Base-by-base conservation (phyloP, 2,329 filamentous ascomycete species). In the Nemania sp. region DNA sequence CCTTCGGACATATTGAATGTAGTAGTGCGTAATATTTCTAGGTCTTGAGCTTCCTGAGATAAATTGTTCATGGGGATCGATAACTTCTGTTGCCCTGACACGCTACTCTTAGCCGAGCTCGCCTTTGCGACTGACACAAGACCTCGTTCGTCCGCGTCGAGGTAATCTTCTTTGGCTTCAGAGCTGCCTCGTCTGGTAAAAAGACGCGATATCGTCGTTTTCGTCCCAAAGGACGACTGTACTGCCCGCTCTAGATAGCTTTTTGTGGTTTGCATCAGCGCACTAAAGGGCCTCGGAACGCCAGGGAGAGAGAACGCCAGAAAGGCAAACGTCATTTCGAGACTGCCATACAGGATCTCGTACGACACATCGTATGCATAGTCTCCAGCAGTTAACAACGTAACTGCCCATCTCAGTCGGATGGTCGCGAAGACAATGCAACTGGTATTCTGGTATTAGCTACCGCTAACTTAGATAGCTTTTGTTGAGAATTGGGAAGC, bases 301-400 rank as follows among this genome's bases (percentile, higher is more conserved):
- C 51, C 51, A 10, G 51, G 51, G 18, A 54, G 13, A 10, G 51
- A 54, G 22, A 35, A 54, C 4, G 51, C 35, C 29, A 54, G 18
- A 15, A 54, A 54, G n/a, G 51, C 51, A 22, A 54, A 54, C 27
- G 51, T 54, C 27, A 54, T 32, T 18, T 54, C 51, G n/a, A 54
- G 51, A 18, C 51, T 54, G 51, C 51, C 51, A 6, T 20, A 20
- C 27, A 54, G 18, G 15, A 54, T 18, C 51, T 32, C 51, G 15
- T 35, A 35, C 4, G 51, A 54, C 51, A n/a, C 13, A 15, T 54
- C 51, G 26, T 54, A 54, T 24, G 26, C 27, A 24, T 54, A 54
- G n/a, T 54, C 27, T 4, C 11, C 10, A 7, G 51, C 51, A 13
- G n/a, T 6, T 15, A 54, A 11, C 18, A 35, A 10, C 27, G 35